Evolutionary conservation across 1,284 basidiomycete genomes (phyloP).

Genomic region (Xerocomus amazonicus): DNA sequence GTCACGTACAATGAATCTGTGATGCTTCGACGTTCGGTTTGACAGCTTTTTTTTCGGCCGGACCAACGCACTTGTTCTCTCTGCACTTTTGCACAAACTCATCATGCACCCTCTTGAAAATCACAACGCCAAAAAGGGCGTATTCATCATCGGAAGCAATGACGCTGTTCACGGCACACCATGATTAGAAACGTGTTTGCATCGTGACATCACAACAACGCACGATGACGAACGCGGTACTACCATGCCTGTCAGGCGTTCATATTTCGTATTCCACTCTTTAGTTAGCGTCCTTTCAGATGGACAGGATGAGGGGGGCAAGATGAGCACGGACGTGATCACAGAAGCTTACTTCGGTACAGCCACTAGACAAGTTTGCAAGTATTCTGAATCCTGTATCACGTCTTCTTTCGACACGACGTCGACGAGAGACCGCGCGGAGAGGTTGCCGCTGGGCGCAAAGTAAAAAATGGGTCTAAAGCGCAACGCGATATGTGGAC

Average conservation of each 20-base stretch:
- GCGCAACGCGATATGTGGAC: slow-evolving; percentile 17
- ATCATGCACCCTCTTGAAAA: slow-evolving; percentile 91
- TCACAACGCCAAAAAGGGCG: slow-evolving; percentile 80
- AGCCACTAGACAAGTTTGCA: slow-evolving; percentile 91
- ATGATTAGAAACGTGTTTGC: slow-evolving; percentile 23
- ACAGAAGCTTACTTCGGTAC: slow-evolving; percentile 76
- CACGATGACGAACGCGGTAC: slow-evolving; percentile 93
- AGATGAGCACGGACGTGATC: slow-evolving; percentile 5
- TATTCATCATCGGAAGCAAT: slow-evolving; percentile 89
- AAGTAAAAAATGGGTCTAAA: slow-evolving; percentile 9
- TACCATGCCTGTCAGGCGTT: slow-evolving; percentile 85
- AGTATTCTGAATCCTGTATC: slow-evolving; percentile 85
- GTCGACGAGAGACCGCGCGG: slow-evolving; percentile 82
- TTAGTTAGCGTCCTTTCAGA: slow-evolving; percentile 70
- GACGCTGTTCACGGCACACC: slow-evolving; percentile 36
- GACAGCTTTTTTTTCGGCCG: neutral
- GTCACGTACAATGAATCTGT: slow-evolving; percentile 85
- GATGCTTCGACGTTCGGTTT: slow-evolving; percentile 8
- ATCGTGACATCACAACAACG: slow-evolving; percentile 29
- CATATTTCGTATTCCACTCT: slow-evolving; percentile 90
- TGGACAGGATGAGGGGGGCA: slow-evolving; percentile 8
- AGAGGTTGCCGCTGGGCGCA: slow-evolving; percentile 81
- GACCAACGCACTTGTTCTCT: slow-evolving; percentile 77
- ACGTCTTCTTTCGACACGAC: slow-evolving; percentile 84
- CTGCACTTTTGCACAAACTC: slow-evolving; percentile 93